Evolutionary conservation across 1,284 basidiomycete genomes (phyloP).

Genomic region (Leccinum pseudoinsigne): DNA sequence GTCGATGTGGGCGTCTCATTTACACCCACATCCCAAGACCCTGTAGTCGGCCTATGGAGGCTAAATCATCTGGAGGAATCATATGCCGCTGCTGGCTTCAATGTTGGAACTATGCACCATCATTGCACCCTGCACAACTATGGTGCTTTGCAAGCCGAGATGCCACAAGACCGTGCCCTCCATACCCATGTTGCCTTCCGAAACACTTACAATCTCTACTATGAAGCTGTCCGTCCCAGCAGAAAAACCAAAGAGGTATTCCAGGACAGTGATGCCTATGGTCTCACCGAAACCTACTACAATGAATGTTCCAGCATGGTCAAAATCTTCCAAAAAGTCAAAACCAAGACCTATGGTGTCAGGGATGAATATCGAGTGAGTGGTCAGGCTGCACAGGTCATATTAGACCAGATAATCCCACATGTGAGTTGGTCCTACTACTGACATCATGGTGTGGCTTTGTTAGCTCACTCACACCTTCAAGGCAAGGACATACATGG

Average conservation of each 20-base stretch:
- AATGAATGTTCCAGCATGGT: not conserved
- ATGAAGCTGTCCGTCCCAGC: slow-evolving; percentile 4
- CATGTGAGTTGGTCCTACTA: not conserved
- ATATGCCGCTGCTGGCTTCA: not conserved
- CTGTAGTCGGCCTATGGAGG: not conserved
- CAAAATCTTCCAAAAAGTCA: not conserved
- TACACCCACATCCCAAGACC: too few species aligned
- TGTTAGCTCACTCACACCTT: not conserved
- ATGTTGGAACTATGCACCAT: not conserved
- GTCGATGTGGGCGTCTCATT: too few species aligned
- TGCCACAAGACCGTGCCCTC: not conserved
- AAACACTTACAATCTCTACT: slow-evolving; percentile 16
- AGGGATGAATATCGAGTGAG: slow-evolving; percentile 12
- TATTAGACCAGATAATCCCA: slow-evolving; percentile 5
- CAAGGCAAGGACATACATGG: slow-evolving; percentile 2
- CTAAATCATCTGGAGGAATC: not conserved
- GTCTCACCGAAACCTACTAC: not conserved
- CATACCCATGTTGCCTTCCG: slow-evolving; percentile 11
- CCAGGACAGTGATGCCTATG: slow-evolving; percentile 18
- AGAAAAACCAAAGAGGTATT: not conserved
- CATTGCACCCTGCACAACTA: not conserved
- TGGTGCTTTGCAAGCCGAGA: not conserved
- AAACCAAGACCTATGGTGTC: slow-evolving; percentile 5
- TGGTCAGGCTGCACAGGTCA: slow-evolving; percentile 4
- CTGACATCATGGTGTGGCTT: too few species aligned